Conservation (phyloP, 306 rosid species). For the Quercus suber region DNA sequence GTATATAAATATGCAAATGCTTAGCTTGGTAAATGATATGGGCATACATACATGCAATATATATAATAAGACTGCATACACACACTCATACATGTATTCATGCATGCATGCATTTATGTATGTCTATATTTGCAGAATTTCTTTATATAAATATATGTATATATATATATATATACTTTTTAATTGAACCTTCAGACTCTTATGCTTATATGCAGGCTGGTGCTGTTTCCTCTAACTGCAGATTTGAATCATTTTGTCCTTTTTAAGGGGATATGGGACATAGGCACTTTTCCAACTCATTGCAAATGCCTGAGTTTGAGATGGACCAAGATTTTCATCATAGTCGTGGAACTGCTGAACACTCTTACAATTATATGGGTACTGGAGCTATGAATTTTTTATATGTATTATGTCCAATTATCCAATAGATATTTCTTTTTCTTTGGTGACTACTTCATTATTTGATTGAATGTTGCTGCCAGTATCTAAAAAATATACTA, state of each 20-base stretch:
- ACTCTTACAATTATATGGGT: conserved; percentile 7
- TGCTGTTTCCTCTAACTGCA: neutral
- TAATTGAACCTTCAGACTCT: neutral
- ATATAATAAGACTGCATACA: no score
- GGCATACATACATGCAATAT: neutral
- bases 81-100: no score
- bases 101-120: no score
- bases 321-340: neutral
- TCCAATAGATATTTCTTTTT: neutral
- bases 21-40: neutral
- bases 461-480: neutral
- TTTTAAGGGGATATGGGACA: conserved; percentile 5
- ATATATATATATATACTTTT: neutral
- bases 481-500: neutral
- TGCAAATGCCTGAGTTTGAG: conserved; percentile 4
- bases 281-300: neutral
- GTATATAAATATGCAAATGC: neutral
- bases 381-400: neutral
- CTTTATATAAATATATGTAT: no score
- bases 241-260: neutral
- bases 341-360: conserved; percentile 10
- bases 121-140: neutral
- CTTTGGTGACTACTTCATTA: neutral
- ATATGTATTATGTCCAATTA: neutral
- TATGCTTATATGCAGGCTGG: neutral